Conservation (phyloP, 2,329 filamentous ascomycete genomes). For the Chaetomiaceae sp. region DNA sequence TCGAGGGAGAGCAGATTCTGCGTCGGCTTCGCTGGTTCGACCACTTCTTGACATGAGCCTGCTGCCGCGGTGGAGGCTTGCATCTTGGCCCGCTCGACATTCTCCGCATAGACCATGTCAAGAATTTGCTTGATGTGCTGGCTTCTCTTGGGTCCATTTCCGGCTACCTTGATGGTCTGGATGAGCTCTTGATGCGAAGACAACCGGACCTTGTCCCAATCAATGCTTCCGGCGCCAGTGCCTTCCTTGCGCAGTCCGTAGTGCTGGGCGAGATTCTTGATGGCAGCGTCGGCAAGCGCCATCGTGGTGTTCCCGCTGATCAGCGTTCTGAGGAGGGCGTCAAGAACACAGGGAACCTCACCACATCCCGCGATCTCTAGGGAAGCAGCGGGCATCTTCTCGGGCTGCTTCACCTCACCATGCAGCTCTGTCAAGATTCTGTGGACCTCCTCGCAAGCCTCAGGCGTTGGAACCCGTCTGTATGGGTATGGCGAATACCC, state of each 20-base stretch:
- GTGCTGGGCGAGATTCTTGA: conserved; percentile 57
- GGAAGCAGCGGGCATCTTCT: conserved; percentile 65
- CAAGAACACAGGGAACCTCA: conserved; percentile 51
- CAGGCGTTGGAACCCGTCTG: conserved; percentile 58
- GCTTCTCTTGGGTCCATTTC: conserved; percentile 66
- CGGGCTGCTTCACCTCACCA: conserved; percentile 59
- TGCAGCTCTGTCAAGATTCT: conserved; percentile 61
- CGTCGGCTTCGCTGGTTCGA: not conserved
- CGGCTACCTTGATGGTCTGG: conserved; percentile 65
- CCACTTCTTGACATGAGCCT: conserved; percentile 39
- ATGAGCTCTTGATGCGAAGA: conserved; percentile 58
- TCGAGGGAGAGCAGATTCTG: conserved; percentile 46
- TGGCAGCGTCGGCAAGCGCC: conserved; percentile 56
- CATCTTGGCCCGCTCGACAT: conserved; percentile 39
- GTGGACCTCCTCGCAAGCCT: conserved; percentile 67
- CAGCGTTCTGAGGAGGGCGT: conserved; percentile 50
- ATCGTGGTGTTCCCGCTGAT: conserved; percentile 50
- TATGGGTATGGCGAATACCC: conserved; percentile 64
- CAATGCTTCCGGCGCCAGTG: conserved; percentile 64
- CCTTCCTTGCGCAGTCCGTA: conserved; percentile 62
- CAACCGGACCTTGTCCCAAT: conserved; percentile 67
- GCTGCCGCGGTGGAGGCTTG: conserved; percentile 33
- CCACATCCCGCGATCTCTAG: conserved; percentile 65
- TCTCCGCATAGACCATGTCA: conserved; percentile 66
- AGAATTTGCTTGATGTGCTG: conserved; percentile 70